Base-by-base conservation (phyloP, 805 yeast genomes). In the Candida suzukii region DNA sequence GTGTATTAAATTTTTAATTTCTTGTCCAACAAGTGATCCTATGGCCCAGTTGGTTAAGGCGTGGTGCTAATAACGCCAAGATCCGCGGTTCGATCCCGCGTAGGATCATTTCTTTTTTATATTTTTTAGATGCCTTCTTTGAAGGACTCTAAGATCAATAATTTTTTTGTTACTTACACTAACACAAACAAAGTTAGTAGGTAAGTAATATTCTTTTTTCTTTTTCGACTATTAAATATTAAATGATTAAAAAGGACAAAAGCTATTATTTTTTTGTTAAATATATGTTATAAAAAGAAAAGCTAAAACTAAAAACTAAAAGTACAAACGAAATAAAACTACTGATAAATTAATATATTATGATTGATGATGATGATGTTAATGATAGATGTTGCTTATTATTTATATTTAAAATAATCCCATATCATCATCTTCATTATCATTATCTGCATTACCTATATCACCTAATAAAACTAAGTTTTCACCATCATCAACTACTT, bases 81-180 rank as follows among this genome's bases (percentile, higher is more conserved):
- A 74, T 75, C 81, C 73, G 79, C 81, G 71, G 81, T 75, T 75
- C 81, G 81, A 75, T 74, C 80, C 81, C 30, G 37, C 21, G 21
- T 24, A 16, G 19, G 80, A 74, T 75, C 80, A 75, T 55, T 60
- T 49, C 21, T 48, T 52, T 40, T 53, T 43, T 29, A 20, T 20
- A 19, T 37, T 40, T 40, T 37, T 21, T 33, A 9, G 5, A 7
- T 30, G 20, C 10, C 18, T 16, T 30, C n/a, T n/a, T n/a, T n/a
- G n/a, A n/a, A n/a, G n/a, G n/a, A n/a, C n/a, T n/a, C n/a, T n/a
- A n/a, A n/a, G n/a, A n/a, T n/a, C n/a, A n/a, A n/a, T n/a, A n/a
- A n/a, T n/a, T n/a, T n/a, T n/a, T n/a, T n/a, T n/a, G n/a, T n/a
- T n/a, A n/a, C n/a, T n/a, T n/a, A n/a, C n/a, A n/a, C n/a, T n/a